These are phyloP conservation scores for Phalaenopsis equestris DNA, from an alignment of 106 monocot species.

Conservation along the genomic window DNA sequence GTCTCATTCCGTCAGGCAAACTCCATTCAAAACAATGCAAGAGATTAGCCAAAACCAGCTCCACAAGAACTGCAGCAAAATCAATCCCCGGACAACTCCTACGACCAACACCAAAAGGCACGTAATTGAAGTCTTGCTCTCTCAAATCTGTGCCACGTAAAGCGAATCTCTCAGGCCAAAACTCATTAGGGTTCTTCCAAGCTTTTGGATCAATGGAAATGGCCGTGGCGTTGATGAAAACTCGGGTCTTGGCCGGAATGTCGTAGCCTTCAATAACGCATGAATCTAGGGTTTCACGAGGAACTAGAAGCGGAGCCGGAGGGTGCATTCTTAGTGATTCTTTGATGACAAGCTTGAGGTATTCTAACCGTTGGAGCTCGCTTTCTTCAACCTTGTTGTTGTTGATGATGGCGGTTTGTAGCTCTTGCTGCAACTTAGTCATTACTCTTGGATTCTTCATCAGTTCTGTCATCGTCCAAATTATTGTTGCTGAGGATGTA, in stretches of 20 bases:
- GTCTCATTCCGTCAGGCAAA: constrained; percentile 9
- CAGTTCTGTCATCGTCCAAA: constrained; percentile 30
- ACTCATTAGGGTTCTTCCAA: constrained; percentile 25
- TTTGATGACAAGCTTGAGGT: constrained; percentile 27
- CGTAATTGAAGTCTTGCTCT: constrained; percentile 19
- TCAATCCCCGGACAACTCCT: constrained; percentile 28
- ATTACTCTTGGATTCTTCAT: constrained; percentile 19
- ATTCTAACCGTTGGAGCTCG: constrained; percentile 13
- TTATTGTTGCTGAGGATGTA: constrained; percentile 15
- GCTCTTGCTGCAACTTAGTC: constrained; percentile 21
- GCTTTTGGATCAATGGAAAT: constrained; percentile 16
- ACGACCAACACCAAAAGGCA: constrained; percentile 31
- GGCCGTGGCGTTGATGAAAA: constrained; percentile 19
- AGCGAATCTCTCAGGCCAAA: constrained; percentile 34
- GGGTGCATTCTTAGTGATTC: constrained; percentile 26
- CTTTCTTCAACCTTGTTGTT: constrained; percentile 15
- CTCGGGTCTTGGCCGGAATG: constrained; percentile 17
- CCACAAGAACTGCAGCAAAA: constrained; percentile 11
- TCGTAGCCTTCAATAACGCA: constrained; percentile 19
- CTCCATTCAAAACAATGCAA: constrained; percentile 30
- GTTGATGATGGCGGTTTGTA: background rate
- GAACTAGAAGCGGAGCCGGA: constrained; percentile 18
- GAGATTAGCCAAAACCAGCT: constrained; percentile 25
- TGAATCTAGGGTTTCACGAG: constrained; percentile 12
- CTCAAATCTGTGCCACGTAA: constrained; percentile 8